Evolutionary conservation across 108 stramenopile genomes (phyloP).

Genomic region (Stephanodiscus triporus): DNA sequence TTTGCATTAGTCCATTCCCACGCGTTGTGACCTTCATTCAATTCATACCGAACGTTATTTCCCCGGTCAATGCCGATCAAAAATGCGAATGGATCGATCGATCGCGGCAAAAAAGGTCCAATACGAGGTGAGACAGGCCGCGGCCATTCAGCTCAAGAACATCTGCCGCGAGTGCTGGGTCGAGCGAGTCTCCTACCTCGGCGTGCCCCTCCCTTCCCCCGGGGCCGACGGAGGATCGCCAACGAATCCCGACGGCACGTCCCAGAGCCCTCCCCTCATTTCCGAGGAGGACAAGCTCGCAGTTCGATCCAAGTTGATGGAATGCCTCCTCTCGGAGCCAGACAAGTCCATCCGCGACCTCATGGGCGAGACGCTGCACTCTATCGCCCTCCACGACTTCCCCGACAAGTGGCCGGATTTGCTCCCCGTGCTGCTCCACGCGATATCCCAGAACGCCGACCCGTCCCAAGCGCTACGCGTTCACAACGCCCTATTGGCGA

Average conservation of each 20-base stretch:
- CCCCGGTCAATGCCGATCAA: too few relatives aligned
- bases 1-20: constrained; percentile 1
- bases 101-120: constrained; percentile 38
- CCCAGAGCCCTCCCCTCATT: constrained; percentile 60
- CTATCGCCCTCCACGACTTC: constrained; percentile 92
- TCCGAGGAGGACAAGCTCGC: constrained; percentile 70
- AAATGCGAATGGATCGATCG: neutral
- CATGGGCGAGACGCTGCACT: constrained; percentile 91
- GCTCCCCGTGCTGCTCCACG: constrained; percentile 80
- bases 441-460: constrained; percentile 72
- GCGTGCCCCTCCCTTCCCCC: constrained; percentile 39
- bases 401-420: constrained; percentile 91
- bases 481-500: constrained; percentile 91
- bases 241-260: constrained; percentile 48
- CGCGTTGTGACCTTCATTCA: neutral
- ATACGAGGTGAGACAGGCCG: constrained; percentile 89
- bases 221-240: constrained; percentile 24
- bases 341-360: constrained; percentile 90
- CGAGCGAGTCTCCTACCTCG: constrained; percentile 71
- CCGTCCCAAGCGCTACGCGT: constrained; percentile 73
- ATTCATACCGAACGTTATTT: neutral
- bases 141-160: constrained; percentile 91
- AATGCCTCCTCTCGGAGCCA: constrained; percentile 80
- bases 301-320: constrained; percentile 72
- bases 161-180: constrained; percentile 91